Conservation (phyloP, 805 yeast species). For the Myxozyma neotropica region DNA sequence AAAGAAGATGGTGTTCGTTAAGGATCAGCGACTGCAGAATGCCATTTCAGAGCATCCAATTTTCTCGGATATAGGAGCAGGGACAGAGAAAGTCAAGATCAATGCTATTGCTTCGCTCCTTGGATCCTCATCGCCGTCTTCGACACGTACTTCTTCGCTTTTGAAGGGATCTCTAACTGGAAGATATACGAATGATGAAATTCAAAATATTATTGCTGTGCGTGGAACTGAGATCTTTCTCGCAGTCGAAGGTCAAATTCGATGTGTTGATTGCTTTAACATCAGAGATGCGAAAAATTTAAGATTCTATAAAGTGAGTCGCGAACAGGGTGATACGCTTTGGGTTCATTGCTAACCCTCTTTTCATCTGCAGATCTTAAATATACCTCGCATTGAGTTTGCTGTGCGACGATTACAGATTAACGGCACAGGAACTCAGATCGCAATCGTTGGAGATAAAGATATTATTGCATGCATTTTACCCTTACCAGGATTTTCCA, state of each 20-base stretch:
- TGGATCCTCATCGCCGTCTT: neutral
- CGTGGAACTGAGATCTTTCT: constrained; percentile 29
- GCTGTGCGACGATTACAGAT: constrained; percentile 20
- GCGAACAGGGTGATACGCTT: neutral
- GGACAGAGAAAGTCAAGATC: neutral
- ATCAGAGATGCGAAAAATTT: constrained; percentile 7
- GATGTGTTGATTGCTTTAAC: constrained; percentile 22
- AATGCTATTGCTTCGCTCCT: neutral
- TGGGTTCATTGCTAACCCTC: neutral
- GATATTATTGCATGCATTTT: constrained; percentile 16
- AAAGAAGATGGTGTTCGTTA: constrained; percentile 12
- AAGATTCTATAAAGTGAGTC: constrained; percentile 21
- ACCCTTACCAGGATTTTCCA: constrained; percentile 26
- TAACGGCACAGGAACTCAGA: constrained; percentile 27
- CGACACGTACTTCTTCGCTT: neutral
- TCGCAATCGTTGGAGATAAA: constrained; percentile 32
- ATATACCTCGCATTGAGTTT: constrained; percentile 22
- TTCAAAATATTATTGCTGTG: constrained; percentile 13
- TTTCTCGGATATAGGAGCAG: constrained; percentile 4
- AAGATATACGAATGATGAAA: neutral
- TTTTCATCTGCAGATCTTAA: constrained; percentile 11
- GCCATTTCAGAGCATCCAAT: constrained; percentile 24
- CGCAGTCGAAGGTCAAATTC: constrained; percentile 16
- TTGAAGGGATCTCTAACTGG: neutral
- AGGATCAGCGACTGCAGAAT: constrained; percentile 13